Evolutionary conservation across 345 rosid species (phyloP).

Genomic region (Eucalyptus camaldulensis): DNA sequence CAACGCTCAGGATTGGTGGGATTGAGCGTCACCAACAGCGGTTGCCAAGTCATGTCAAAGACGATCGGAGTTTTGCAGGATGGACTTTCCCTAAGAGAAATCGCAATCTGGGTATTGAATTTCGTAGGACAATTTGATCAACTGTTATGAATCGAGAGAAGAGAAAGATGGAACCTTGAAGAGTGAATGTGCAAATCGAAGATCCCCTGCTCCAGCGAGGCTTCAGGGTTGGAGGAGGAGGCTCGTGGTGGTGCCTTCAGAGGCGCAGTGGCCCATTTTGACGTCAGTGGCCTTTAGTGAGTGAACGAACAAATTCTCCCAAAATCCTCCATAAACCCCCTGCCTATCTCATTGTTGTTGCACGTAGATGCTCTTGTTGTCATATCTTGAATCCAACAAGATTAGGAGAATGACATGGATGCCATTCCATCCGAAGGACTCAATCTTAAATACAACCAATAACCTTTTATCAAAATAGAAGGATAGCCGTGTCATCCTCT

Average conservation of each 20-base stretch:
- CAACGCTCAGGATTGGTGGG: conserved; percentile 89
- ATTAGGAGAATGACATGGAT: background rate
- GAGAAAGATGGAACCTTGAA: background rate
- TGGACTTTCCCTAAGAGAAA: background rate
- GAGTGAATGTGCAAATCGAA: background rate
- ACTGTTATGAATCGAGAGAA: background rate
- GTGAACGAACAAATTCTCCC: background rate
- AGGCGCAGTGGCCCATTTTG: background rate
- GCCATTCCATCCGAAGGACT: fast-evolving
- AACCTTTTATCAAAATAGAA: too few species aligned
- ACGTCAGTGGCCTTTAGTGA: background rate
- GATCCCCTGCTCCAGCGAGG: background rate
- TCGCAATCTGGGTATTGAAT: background rate
- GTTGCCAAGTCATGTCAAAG: background rate
- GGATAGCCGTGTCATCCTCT: background rate
- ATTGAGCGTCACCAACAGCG: conserved; percentile 1
- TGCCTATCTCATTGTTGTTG: too few species aligned
- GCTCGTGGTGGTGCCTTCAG: background rate
- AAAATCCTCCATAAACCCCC: too few species aligned
- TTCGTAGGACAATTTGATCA: background rate
- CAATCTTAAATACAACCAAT: background rate
- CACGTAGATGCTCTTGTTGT: too few species aligned
- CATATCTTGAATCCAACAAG: too few species aligned
- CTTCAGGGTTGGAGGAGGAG: background rate
- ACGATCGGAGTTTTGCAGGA: background rate